These are phyloP conservation scores for Nidularia sp. DNA, from an alignment of 768 basidiomycete species.

Conservation along the genomic window DNA sequence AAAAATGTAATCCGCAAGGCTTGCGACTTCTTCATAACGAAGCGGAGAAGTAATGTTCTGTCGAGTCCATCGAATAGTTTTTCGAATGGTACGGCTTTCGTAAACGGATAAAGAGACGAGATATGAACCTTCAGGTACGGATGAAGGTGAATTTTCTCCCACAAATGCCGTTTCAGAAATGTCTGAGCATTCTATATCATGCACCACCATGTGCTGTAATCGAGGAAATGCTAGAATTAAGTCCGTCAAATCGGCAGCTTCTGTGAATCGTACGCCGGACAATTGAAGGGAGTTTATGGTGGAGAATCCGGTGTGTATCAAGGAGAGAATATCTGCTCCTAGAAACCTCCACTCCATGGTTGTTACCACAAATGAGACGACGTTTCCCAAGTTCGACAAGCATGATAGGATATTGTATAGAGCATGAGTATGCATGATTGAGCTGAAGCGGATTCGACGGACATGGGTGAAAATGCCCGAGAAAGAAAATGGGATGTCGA, in stretches of 20 bases:
- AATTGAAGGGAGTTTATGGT: not conserved
- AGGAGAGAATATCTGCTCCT: not conserved
- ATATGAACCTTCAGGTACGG: not conserved
- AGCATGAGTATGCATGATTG: conserved; percentile 1
- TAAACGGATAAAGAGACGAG: not conserved
- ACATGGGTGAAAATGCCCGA: conserved; percentile 12
- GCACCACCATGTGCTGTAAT: not conserved
- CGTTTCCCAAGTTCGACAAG: not conserved
- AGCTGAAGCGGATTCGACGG: conserved; percentile 8
- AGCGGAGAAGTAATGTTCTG: not conserved
- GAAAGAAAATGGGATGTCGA: conserved; percentile 12
- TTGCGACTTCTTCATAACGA: not conserved
- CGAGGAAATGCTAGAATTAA: conserved; percentile 1
- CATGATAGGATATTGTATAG: conserved; percentile 1
- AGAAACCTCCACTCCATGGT: conserved; percentile 1
- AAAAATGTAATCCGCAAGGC: conserved; percentile 1
- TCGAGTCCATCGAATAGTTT: not conserved
- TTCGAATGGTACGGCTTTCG: not conserved
- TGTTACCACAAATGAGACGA: not conserved
- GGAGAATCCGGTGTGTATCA: not conserved
- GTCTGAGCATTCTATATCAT: conserved; percentile 1
- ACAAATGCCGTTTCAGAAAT: no score
- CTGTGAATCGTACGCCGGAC: not conserved
- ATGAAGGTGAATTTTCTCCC: not conserved
- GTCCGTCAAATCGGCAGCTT: not conserved